Evolutionary conservation across 345 rosid species (phyloP), one percentile per base, ranked within the genome.

Genomic region (Noccaea bulbosa): DNA sequence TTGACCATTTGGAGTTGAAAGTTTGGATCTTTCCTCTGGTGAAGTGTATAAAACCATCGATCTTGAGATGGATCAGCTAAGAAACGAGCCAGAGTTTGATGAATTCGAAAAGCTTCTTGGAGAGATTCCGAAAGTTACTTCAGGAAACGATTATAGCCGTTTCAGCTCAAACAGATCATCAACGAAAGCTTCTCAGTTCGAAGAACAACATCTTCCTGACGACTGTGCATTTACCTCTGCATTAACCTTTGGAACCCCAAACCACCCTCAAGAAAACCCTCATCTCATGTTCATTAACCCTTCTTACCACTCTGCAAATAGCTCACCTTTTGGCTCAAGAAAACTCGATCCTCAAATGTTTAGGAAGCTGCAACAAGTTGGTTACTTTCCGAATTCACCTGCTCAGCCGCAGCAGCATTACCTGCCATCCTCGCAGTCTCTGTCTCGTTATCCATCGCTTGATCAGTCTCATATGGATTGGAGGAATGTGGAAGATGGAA

Each of bases 81-180:
- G 79, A 79, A 59, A 76, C 65, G 92, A 83, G 68, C 43, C 61
- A 32, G 95, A 87, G 67, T 79, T 73, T 57, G 97, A 88, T 78
- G 97, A 91, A 67, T 71, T 88, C 54, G 95, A 88, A 72, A 87
- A 78, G 81, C 88, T 91, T 79, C 91, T 91, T 5, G 77, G 89
- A 17, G 97, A 88, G 85, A 87, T 88, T 67, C 97, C 97, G 0
- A 84, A 82, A 70, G 89, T 88, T 62, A 91, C 89, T 54, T 84
- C 86, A 38, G 88, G 83, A n/a, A 46, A 69, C 38, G 65, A 75
- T 5, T 51, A 61, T 20, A 69, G 16, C 33, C 20, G 34, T n/a
- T 38, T 45, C 44, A 79, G 72, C 82, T 81, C 86, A 38, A 73
- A 54, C 78, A 77, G 69, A 64, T 39, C 79, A 67, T 53, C 72